Conservation (phyloP, 345 rosid genomes). For the Arabis hirsuta region DNA sequence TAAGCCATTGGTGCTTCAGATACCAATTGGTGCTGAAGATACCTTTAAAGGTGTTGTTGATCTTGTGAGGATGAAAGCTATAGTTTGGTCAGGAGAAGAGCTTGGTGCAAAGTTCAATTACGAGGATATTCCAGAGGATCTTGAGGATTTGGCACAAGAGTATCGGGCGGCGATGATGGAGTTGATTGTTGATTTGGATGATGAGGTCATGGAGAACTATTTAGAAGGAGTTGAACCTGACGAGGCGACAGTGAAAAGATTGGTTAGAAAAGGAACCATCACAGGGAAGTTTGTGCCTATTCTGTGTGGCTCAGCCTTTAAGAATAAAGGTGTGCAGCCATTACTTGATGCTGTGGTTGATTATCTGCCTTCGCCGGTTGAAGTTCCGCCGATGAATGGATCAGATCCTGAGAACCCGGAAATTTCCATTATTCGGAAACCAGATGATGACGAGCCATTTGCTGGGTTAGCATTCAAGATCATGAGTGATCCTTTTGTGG, state of each 20-base stretch:
- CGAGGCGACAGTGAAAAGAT: constrained; percentile 72
- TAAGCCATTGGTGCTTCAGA: constrained; percentile 83
- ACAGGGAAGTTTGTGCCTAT: constrained; percentile 77
- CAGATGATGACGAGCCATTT: constrained; percentile 85
- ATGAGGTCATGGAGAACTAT: constrained; percentile 89
- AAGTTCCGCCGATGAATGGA: constrained; percentile 87
- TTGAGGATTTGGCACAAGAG: constrained; percentile 74
- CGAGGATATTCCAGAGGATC: constrained; percentile 80
- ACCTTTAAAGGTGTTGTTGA: constrained; percentile 77
- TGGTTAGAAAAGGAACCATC: constrained; percentile 84
- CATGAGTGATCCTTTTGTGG: constrained; percentile 95
- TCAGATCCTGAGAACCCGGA: constrained; percentile 93
- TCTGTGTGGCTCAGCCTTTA: constrained; percentile 91
- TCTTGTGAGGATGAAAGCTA: constrained; percentile 87
- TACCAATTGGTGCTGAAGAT: constrained; percentile 93
- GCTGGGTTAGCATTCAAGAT: constrained; percentile 96
- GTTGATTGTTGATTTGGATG: constrained; percentile 76
- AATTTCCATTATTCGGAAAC: constrained; percentile 52
- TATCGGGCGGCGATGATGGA: constrained; percentile 76
- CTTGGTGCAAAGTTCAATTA: constrained; percentile 89
- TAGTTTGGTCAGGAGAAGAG: constrained; percentile 95
- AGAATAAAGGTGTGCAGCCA: constrained; percentile 96
- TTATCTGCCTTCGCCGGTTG: constrained; percentile 90
- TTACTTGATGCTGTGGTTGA: constrained; percentile 92
- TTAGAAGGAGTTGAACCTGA: constrained; percentile 96